Evolutionary conservation across 2,329 filamentous ascomycete genomes (phyloP).

Genomic region (Cercospora berteroae): DNA sequence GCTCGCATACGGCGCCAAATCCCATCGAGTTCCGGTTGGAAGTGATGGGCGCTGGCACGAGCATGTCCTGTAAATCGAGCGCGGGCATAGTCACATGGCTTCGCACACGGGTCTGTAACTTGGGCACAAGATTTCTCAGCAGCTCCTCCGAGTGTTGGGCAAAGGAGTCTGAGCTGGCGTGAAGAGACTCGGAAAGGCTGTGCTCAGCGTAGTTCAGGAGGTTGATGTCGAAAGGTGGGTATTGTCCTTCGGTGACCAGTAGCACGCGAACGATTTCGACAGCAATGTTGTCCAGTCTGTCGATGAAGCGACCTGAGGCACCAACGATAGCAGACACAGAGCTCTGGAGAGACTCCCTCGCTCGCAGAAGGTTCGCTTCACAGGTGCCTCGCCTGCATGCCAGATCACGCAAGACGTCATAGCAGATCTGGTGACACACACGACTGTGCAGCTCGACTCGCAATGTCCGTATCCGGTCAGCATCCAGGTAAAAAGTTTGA

Average conservation of each 20-base stretch:
- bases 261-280: constrained; percentile 48
- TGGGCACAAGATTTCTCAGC: constrained; percentile 38
- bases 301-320: constrained; percentile 39
- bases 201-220: constrained; percentile 39
- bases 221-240: constrained; percentile 35
- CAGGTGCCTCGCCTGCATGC: constrained; percentile 19
- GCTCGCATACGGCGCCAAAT: constrained; percentile 32
- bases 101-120: constrained; percentile 36
- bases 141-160: constrained; percentile 31
- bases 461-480: constrained; percentile 54
- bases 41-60: constrained; percentile 33
- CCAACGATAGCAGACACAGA: constrained; percentile 44
- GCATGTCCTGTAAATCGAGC: constrained; percentile 46
- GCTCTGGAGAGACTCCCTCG: constrained; percentile 28
- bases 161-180: constrained; percentile 33
- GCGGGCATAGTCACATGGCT: constrained; percentile 41
- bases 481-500: constrained; percentile 58
- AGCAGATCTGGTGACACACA: constrained; percentile 56
- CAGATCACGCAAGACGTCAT: constrained; percentile 49
- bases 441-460: constrained; percentile 54
- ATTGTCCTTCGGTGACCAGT: constrained; percentile 36
- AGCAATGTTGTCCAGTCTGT: constrained; percentile 45
- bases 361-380: constrained; percentile 35
- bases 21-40: constrained; percentile 22
- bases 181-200: constrained; percentile 36